A percentile compares a stretch with the other conserved stretches of the same genome.
These are phyloP conservation scores for Silene vulgaris DNA, from an alignment of 179 eudicot genomes.

Conservation along the genomic window DNA sequence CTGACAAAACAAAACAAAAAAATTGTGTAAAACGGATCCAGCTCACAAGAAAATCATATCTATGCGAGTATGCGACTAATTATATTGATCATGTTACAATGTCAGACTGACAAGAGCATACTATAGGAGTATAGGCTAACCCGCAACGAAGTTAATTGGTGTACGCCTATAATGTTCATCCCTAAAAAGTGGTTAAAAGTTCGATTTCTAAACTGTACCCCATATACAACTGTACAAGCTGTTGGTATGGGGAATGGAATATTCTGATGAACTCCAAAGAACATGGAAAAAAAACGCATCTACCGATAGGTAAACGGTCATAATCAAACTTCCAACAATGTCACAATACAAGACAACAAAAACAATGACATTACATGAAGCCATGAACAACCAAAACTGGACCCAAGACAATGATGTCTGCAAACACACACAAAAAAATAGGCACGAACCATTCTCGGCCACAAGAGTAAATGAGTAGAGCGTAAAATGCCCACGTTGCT, in stretches of 20 bases:
- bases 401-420: background rate
- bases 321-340: background rate
- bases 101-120: too few relatives aligned
- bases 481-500: background rate
- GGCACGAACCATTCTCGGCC: background rate
- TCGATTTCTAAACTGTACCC: too few relatives aligned
- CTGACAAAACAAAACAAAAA: too few relatives aligned
- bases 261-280: background rate
- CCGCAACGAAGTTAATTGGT: too few relatives aligned
- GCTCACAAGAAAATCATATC: too few relatives aligned
- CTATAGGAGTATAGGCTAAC: too few relatives aligned
- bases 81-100: too few relatives aligned
- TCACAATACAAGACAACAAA: background rate
- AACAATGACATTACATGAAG: background rate
- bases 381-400: background rate
- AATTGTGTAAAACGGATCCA: too few relatives aligned
- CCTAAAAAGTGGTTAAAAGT: too few relatives aligned
- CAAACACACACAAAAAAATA: background rate
- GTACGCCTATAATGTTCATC: too few relatives aligned
- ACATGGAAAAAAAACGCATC: background rate
- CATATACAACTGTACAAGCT: too few relatives aligned
- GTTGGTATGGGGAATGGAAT: background rate
- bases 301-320: background rate
- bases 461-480: background rate
- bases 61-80: too few relatives aligned